phyloP scores from a whole-genome alignment of 306 rosid genomes.

The Biancaea sappan region DNA sequence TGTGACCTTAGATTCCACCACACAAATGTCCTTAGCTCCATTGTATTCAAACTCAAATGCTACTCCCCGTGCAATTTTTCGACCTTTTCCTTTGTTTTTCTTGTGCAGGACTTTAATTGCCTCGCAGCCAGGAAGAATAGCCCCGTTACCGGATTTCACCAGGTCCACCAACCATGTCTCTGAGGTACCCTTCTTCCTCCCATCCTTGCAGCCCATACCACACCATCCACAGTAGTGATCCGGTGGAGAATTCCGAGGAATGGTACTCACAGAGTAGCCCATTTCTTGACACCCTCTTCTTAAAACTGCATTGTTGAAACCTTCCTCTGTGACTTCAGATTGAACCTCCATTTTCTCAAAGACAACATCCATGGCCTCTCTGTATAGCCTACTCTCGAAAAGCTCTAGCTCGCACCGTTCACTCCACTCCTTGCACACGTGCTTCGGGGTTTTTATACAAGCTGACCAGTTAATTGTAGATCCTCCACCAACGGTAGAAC shows the following conservation, averaged over 20 bases:
- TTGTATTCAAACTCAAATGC: constrained; percentile 48
- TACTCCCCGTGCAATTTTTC: constrained; percentile 58
- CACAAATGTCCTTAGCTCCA: constrained; percentile 56
- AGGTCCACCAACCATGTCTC: constrained; percentile 90
- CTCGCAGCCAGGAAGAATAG: constrained; percentile 64
- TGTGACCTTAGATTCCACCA: constrained; percentile 78
- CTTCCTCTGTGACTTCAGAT: constrained; percentile 61
- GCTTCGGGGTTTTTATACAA: constrained; percentile 60
- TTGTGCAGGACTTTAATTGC: constrained; percentile 57
- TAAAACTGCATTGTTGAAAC: constrained; percentile 71
- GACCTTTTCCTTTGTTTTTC: constrained; percentile 45
- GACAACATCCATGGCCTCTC: constrained; percentile 68
- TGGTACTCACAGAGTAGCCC: constrained; percentile 62
- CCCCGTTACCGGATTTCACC: constrained; percentile 76
- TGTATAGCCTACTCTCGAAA: constrained; percentile 64
- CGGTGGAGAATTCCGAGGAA: constrained; percentile 68
- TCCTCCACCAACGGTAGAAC: constrained; percentile 89
- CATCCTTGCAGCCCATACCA: constrained; percentile 76
- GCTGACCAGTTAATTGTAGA: constrained; percentile 84
- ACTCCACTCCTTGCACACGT: constrained; percentile 72
- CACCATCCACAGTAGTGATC: constrained; percentile 95
- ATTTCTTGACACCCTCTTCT: constrained; percentile 78
- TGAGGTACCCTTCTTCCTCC: constrained; percentile 69
- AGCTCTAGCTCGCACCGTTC: constrained; percentile 47
- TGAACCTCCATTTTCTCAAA: constrained; percentile 77